Base-by-base conservation (phyloP, 2,329 filamentous ascomycete genomes). In the Tolypocladium pustulatum region DNA sequence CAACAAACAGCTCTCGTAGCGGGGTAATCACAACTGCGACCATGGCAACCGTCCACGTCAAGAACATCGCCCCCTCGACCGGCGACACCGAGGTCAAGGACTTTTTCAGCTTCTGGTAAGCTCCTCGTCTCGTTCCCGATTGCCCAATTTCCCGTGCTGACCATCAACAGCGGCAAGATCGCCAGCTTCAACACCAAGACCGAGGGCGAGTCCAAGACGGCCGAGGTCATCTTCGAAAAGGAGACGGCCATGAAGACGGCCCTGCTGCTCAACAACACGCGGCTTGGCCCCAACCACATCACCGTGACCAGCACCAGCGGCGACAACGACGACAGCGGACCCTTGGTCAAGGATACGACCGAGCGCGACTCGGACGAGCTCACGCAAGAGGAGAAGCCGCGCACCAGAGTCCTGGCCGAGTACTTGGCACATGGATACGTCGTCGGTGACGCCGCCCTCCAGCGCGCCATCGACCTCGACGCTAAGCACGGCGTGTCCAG, bases 221-320 rank as follows among this genome's bases (percentile, higher is more conserved):
- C 94, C 59, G 89, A 87, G n/a, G 92, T 99, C 63, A 92, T 86
- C 57, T 99, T 99, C 70, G 94, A 97, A 76, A 97, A 97, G 80
- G 87, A 93, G 73, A 95, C 93, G 17, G 94, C 94, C 56, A 92
- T 93, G 61, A 97, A 96, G 81, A 99, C 94, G 27, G 94, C 94
- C 32, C 89, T 97, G 46, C 89, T 99, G 60, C 87, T 99, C 64
- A 93, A 97, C 78, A 95, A 96, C 81, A 99, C 94, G 57, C 89
- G 96, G 76, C 88, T 99, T 56, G 92, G 92, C 63, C 78, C 88
- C 60, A 90, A 92, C 65, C 86, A 94, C 69, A 95, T 99, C 71
- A 81, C 84, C 59, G 83, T 91, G 55, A 83, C 87, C 51, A 82
- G 85, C 63, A 82, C 83, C 56, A 79, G 88, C 63, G 87, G 88